Base-by-base conservation (phyloP, 305 asterid species). In the Fraxinus xanthoxyloides region DNA sequence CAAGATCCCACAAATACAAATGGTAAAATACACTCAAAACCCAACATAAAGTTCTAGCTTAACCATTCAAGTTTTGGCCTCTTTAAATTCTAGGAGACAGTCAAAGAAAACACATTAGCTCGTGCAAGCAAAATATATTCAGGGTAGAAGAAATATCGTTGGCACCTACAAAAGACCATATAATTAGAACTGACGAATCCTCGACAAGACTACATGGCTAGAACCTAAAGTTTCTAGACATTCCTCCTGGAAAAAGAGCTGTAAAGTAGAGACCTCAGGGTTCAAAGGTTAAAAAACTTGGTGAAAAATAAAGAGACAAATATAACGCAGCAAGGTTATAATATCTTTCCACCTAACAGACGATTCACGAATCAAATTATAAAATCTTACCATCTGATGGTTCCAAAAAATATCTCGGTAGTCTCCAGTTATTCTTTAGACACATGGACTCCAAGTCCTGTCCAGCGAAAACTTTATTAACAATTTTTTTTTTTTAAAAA, bases 401-500 rank as follows among this genome's bases (percentile, higher is more conserved):
- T 72, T 79, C 76, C 17, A 85, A 36, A 13, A 31, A 15, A 78
- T 85, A 87, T 80, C 77, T 82, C 3, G 91, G 91, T 28, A 82
- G 80, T 35, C 72, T 76, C 93, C 93, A 90, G 75, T 79, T 84
- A 77, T 92, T 92, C 76, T 28, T 86, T 40, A n/a, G 3, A 73
- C 93, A 87, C 46, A 72, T 82, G 72, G 65, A 75, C 85, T 85
- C 87, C 89, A 88, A 73, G 77, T 89, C 91, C 97, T 89, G 84
- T 61, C 46, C 61, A 72, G 70, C 51, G 15, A 69, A 36, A 81
- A 35, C 30, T 32, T 10, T 56, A 31, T n/a, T 19, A 56, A 56
- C 67, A 19, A 21, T 56, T 56, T 19, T 28, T 28, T 28, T 28
- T 28, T 28, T 1, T 0, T 0, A 34, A 38, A 38, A 40, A 40